Base-by-base conservation (phyloP, 805 yeast species). In the Wickerhamomyces pijperi region DNA sequence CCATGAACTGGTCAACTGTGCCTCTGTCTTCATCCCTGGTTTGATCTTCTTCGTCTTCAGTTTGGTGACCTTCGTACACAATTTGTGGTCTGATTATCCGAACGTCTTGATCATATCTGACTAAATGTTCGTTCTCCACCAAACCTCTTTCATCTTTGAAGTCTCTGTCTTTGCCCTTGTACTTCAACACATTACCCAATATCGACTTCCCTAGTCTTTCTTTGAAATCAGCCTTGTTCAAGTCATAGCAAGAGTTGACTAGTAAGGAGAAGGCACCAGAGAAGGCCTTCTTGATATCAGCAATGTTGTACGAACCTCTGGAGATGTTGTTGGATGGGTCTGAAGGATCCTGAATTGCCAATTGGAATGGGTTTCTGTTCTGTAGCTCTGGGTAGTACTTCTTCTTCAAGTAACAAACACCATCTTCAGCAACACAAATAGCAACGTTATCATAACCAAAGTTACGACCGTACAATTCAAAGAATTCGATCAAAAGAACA, bases 301-400 rank as follows among this genome's bases (percentile, higher is more conserved):
- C 61, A 33, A 85, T 63, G 55, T 87, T 87, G 62, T 77, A 85
- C 2, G 94, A 78, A 4, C 95, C 84, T 48, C 95, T 67, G 35
- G 92, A 77, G 36, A 90, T 80, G 55, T 90, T 90, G 53, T 90
- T 90, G n/a, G 64, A 46, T 2, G 77, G 64, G 52, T 88, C 96
- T 36, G 81, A 78, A 1, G 97, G 97, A 54, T 90, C 97, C 58
- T 82, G 90, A 23, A 90, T 82, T 1, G 86, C 79, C 32, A 87
- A 59, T 1, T 82, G 59, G 54, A 78, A 84, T 29, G 74, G 68
- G 34, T 68, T 69, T 39, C 78, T 69, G 6, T 64, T 77, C 63
- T 70, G 66, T 45, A 82, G 52, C 31, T 61, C 68, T 5, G 72
- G 72, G 54, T 76, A 65, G 11, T 62, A 53, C n/a, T 62, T 54